phyloP scores from a whole-genome alignment of 257 asterid species.

The Vinca minor region DNA sequence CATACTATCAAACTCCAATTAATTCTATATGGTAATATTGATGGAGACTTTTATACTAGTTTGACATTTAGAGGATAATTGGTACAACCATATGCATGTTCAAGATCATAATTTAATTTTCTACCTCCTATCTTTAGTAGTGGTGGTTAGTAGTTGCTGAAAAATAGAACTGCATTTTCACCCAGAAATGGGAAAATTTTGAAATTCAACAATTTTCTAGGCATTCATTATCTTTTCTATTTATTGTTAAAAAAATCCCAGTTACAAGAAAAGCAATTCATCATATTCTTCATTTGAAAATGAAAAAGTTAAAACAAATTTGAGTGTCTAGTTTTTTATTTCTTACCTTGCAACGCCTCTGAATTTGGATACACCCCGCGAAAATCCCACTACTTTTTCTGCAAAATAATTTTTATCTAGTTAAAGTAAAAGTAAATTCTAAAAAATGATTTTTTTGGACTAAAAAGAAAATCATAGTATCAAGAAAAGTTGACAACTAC shows the following conservation, averaged over 20 bases:
- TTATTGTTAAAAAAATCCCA: too few relatives aligned
- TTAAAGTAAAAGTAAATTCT: neutral
- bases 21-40: neutral
- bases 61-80: conserved; percentile 10
- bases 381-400: conserved; percentile 97
- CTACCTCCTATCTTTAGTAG: conserved; percentile 2
- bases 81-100: too few relatives aligned
- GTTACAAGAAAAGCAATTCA: too few relatives aligned
- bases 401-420: conserved; percentile 9
- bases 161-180: neutral
- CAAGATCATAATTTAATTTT: neutral
- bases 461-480: too few relatives aligned
- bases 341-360: conserved; percentile 94
- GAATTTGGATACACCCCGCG: conserved; percentile 91
- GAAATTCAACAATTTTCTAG: neutral
- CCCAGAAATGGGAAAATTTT: neutral
- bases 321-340: neutral
- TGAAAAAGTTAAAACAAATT: too few relatives aligned
- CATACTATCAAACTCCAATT: conserved; percentile 6
- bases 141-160: neutral
- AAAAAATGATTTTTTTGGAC: too few relatives aligned
- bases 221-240: neutral
- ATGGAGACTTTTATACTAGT: conserved; percentile 4
- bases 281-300: too few relatives aligned
- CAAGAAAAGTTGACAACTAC: too few relatives aligned